These are phyloP conservation scores for Phytophthora cryptogea DNA, from an alignment of 352 stramenopile species.

Conservation along the genomic window DNA sequence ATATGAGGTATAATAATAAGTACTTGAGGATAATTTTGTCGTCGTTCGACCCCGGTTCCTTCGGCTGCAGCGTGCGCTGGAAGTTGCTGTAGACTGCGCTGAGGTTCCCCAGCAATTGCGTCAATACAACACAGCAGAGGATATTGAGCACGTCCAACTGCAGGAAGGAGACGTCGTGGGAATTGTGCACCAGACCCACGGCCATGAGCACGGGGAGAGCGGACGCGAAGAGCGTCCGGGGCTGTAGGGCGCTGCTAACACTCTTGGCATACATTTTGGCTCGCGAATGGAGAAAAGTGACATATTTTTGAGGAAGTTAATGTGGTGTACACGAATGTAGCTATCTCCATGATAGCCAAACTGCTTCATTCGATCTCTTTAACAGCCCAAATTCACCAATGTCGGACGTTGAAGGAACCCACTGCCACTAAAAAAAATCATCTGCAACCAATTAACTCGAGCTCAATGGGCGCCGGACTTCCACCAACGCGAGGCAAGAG, in stretches of 20 bases:
- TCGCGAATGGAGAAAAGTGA: not conserved
- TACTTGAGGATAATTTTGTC: conserved; percentile 74
- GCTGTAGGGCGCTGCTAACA: conserved; percentile 55
- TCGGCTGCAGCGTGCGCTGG: conserved; percentile 55
- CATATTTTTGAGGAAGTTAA: too few species aligned
- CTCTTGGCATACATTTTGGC: conserved; percentile 46
- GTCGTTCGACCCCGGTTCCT: conserved; percentile 38
- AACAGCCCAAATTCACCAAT: too few species aligned
- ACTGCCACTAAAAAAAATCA: too few species aligned
- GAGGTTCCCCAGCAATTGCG: conserved; percentile 75
- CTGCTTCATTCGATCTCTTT: too few species aligned
- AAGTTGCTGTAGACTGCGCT: conserved; percentile 78
- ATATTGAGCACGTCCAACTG: conserved; percentile 44
- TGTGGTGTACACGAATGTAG: not conserved
- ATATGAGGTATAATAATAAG: conserved; percentile 4
- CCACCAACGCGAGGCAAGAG: too few species aligned
- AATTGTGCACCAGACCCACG: conserved; percentile 53
- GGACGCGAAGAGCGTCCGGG: conserved; percentile 63
- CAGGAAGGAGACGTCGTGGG: conserved; percentile 40
- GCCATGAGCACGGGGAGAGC: conserved; percentile 54
- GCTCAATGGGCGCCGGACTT: too few species aligned
- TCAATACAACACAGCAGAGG: conserved; percentile 53
- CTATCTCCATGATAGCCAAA: conserved; percentile 1
- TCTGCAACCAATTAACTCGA: too few species aligned
- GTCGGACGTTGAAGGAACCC: too few species aligned